Evolutionary conservation across 495 filamentous ascomycete species (phyloP).

Genomic region (Neurospora sublineolata): DNA sequence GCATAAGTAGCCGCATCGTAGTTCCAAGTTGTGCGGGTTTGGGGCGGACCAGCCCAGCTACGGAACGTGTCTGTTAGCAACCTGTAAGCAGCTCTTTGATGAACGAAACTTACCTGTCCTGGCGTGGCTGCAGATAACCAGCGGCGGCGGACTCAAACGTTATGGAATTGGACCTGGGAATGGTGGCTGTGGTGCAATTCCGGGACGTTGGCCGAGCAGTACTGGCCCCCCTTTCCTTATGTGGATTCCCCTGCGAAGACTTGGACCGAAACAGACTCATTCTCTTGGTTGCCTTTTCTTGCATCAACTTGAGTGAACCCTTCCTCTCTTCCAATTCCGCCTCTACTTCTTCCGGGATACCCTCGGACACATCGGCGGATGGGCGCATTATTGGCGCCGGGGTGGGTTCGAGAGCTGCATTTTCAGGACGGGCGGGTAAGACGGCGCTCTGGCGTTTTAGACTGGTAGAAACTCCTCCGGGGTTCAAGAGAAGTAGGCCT

Average conservation of each 20-base stretch:
- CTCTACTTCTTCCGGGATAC: conserved; percentile 1
- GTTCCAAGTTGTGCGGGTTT: conserved; percentile 27
- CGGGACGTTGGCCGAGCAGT: conserved; percentile 9
- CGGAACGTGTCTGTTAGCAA: conserved; percentile 7
- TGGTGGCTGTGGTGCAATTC: conserved; percentile 6
- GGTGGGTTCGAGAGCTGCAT: conserved; percentile 11
- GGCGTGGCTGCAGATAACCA: conserved; percentile 15
- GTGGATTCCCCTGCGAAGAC: conserved; percentile 14
- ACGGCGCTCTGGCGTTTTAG: conserved; percentile 15
- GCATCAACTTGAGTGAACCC: conserved; percentile 9
- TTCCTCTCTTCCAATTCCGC: not conserved
- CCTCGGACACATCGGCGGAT: conserved; percentile 2
- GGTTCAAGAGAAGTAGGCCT: conserved; percentile 28
- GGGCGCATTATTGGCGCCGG: conserved; percentile 3
- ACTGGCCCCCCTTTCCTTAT: conserved; percentile 8
- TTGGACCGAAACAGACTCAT: conserved; percentile 24
- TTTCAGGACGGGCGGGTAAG: conserved; percentile 11
- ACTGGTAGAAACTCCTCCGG: conserved; percentile 22
- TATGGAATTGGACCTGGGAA: conserved; percentile 20
- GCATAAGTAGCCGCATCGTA: conserved; percentile 34
- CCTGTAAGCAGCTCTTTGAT: too few species aligned
- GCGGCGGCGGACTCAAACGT: conserved; percentile 23
- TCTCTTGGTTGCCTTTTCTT: conserved; percentile 14
- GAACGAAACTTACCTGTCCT: conserved; percentile 13
- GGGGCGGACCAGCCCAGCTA: conserved; percentile 16